These are phyloP conservation scores for Chromosphaera perkinsii DNA, from an alignment of 208 protist species.

Conservation along the genomic window DNA sequence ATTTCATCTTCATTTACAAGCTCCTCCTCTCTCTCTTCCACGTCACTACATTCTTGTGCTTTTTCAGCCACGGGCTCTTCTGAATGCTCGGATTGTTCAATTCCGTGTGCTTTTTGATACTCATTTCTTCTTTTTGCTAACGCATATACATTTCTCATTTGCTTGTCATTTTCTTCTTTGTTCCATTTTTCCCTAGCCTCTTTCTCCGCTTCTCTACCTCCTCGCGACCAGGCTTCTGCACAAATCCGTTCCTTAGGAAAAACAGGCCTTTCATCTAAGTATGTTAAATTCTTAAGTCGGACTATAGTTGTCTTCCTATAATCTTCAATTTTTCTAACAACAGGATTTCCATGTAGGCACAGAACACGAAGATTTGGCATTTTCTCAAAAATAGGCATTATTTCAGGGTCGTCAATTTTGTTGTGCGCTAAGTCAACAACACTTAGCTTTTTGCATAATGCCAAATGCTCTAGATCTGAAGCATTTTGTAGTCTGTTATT, in stretches of 20 bases:
- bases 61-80: too few species aligned
- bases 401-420: conserved; percentile 66
- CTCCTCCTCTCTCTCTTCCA: too few species aligned
- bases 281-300: conserved; percentile 60
- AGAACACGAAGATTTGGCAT: conserved; percentile 71
- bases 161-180: neutral
- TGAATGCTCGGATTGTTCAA: too few species aligned
- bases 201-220: neutral
- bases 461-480: conserved; percentile 59
- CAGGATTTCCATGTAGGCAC: conserved; percentile 75
- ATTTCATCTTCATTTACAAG: too few species aligned
- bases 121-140: too few species aligned
- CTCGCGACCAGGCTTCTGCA: neutral
- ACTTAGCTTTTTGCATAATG: conserved; percentile 39
- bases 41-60: too few species aligned
- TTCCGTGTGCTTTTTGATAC: too few species aligned
- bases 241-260: neutral
- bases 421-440: conserved; percentile 82
- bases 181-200: neutral
- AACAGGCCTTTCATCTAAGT: conserved; percentile 72
- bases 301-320: conserved; percentile 77
- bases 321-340: conserved; percentile 64
- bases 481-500: conserved; percentile 66
- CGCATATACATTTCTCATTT: too few species aligned
- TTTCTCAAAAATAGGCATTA: conserved; percentile 71